phyloP scores from a whole-genome alignment of 768 basidiomycete species.

The Pleurotus tuber-regium region DNA sequence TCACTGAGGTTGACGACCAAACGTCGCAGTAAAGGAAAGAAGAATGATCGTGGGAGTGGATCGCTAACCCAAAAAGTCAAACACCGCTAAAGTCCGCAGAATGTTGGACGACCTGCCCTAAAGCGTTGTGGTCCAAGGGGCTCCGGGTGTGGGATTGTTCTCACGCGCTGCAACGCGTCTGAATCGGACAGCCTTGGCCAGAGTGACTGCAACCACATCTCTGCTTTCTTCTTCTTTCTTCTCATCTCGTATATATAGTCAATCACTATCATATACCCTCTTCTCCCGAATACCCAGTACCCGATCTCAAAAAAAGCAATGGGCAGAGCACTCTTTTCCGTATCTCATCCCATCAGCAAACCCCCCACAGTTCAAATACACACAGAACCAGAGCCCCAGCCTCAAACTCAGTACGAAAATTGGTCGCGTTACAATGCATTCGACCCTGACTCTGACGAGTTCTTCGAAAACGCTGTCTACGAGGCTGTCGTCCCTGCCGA shows the following conservation, averaged over 20 bases:
- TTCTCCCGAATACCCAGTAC: slow-evolving; percentile 12
- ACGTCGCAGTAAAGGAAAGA: too few species aligned
- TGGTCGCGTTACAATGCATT: slow-evolving; percentile 70
- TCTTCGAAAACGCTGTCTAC: slow-evolving; percentile 60
- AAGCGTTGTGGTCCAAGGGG: slow-evolving; percentile 2
- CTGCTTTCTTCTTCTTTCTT: not conserved
- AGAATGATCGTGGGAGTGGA: too few species aligned
- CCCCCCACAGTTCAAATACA: slow-evolving; percentile 32
- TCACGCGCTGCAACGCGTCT: slow-evolving; percentile 7
- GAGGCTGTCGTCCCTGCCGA: slow-evolving; percentile 60
- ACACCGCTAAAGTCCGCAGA: slow-evolving; percentile 10
- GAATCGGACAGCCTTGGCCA: slow-evolving; percentile 8
- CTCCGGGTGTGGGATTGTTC: not conserved
- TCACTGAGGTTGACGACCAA: too few species aligned
- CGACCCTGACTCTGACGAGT: slow-evolving; percentile 81
- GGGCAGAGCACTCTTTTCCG: slow-evolving; percentile 63
- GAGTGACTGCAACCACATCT: not conserved
- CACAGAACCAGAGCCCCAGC: slow-evolving; percentile 46
- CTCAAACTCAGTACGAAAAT: slow-evolving; percentile 39
- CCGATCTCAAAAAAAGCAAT: slow-evolving; percentile 36
- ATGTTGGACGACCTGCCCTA: slow-evolving; percentile 1
- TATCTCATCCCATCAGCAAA: slow-evolving; percentile 30
- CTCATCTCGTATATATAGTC: slow-evolving; percentile 10
- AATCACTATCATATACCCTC: slow-evolving; percentile 3
- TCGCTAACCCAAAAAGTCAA: too few species aligned